Evolutionary conservation across 1,284 basidiomycete genomes (phyloP), one percentile per base, ranked within the genome.

Genomic region (Athelia psychrophila): DNA sequence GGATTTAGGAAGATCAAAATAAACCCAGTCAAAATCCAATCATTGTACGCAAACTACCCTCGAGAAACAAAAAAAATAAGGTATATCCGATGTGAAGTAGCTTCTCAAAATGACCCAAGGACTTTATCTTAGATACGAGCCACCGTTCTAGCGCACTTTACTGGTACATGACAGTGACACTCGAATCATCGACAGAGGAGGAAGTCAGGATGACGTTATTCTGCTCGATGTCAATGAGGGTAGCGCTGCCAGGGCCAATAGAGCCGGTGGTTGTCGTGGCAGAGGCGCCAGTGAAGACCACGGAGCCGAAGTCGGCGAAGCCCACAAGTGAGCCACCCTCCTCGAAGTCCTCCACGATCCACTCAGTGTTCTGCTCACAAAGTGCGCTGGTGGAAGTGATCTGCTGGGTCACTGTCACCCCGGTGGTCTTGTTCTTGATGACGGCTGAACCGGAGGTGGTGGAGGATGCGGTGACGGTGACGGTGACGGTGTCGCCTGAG

Each of bases 251-350:
- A 25, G 54, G 50, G 24, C 30, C 30, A 45, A 40, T 36, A n/a
- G 47, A 24, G 24, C 47, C 53, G 20, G 38, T 45, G 33, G 32
- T 30, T 20, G 40, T 47, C n/a, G 22, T 47, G 9, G 55, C 50
- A n/a, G 44, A 32, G 47, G 64, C 57, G 53, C 54, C 57, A 16
- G 57, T 46, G 49, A 63, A 61, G 47, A 58, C 58, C 56, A 64
- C 59, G 51, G 60, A 58, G 56, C 62, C 62, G 51, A 62, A 67
- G 65, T 67, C 61, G 48, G 65, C 64, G 56, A 67, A 59, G 25
- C 61, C 57, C 16, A 67, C 65, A 51, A 64, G 64, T 27, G 51
- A 57, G 53, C 44, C 55, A 54, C 53, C 51, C 51, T 57, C 56
- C 52, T 57, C 56, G 58, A 60, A 67, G 59, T 67, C 65, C 62